These are phyloP conservation scores for Metschnikowia baotianmanensis DNA, from an alignment of 805 yeast genomes.

Conservation along the genomic window DNA sequence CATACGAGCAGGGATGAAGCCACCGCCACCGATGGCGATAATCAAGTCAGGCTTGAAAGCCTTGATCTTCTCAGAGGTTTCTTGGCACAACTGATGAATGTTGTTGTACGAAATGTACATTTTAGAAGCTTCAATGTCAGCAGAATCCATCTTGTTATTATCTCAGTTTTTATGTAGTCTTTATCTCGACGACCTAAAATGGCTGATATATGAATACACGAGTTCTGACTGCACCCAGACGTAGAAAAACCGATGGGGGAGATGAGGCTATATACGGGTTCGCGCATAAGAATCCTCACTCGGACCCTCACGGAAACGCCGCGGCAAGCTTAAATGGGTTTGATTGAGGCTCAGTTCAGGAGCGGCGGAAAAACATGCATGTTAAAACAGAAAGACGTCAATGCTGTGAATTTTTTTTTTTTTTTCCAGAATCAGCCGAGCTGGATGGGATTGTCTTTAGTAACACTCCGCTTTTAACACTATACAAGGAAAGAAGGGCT, in stretches of 20 bases:
- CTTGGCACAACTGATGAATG: constrained; percentile 80
- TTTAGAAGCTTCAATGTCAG: constrained; percentile 22
- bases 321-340: constrained; percentile 7
- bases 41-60: constrained; percentile 45
- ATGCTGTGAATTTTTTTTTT: no score
- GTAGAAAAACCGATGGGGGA: constrained; percentile 5
- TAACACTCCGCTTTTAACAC: no score
- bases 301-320: constrained; percentile 6
- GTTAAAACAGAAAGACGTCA: no score
- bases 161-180: neutral
- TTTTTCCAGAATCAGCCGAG: no score
- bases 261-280: constrained; percentile 8
- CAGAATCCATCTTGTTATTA: constrained; percentile 16
- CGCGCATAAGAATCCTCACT: constrained; percentile 10
- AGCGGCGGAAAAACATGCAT: no score
- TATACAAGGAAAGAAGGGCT: no score
- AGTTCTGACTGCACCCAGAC: constrained; percentile 10
- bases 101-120: constrained; percentile 71
- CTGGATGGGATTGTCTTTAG: no score
- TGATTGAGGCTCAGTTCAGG: no score
- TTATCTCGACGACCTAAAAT: constrained; percentile 3
- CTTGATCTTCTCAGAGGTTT: constrained; percentile 53
- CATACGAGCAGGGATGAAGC: constrained; percentile 96
- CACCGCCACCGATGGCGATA: constrained; percentile 97
- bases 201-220: constrained; percentile 3